These are phyloP conservation scores for Saccharomycopsis oosterbeekiorum DNA, from an alignment of 805 yeast genomes.

Conservation along the genomic window DNA sequence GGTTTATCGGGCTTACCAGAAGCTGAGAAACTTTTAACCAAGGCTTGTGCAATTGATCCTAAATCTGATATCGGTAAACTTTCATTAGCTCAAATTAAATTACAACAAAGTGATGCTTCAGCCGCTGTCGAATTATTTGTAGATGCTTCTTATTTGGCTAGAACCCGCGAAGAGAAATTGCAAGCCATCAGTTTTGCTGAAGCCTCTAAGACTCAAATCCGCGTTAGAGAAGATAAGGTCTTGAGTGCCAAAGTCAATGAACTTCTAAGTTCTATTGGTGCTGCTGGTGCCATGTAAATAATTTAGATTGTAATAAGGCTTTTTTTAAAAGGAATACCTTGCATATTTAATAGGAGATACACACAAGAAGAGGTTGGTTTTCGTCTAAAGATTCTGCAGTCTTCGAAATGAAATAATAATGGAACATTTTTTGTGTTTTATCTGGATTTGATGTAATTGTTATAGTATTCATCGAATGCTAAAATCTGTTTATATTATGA, in stretches of 20 bases:
- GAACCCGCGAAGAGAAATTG: slow-evolving; percentile 76
- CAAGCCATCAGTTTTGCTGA: slow-evolving; percentile 89
- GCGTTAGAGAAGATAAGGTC: slow-evolving; percentile 60
- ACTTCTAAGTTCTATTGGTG: slow-evolving; percentile 10
- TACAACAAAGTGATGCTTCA: slow-evolving; percentile 73
- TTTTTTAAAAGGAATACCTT: neutral
- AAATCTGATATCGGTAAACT: slow-evolving; percentile 81
- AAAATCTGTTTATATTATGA: neutral
- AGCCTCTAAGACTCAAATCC: slow-evolving; percentile 83
- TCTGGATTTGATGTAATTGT: neutral
- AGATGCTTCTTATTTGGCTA: slow-evolving; percentile 70
- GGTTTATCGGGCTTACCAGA: slow-evolving; percentile 37
- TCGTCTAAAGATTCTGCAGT: neutral
- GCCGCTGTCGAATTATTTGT: slow-evolving; percentile 78
- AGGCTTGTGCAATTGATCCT: slow-evolving; percentile 79
- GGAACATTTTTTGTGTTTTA: neutral
- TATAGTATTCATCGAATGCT: neutral
- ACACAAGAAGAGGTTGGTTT: neutral
- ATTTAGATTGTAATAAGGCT: neutral
- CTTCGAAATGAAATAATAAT: neutral
- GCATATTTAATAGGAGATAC: neutral
- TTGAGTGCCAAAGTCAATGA: slow-evolving; percentile 55
- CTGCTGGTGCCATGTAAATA: neutral
- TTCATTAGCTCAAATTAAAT: slow-evolving; percentile 82
- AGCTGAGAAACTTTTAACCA: slow-evolving; percentile 55